Percentiles rank a stretch among this genome's conserved stretches.
These are phyloP conservation scores for Penicillium polonicum DNA, from an alignment of 2,329 filamentous ascomycete genomes.

Conservation along the genomic window DNA sequence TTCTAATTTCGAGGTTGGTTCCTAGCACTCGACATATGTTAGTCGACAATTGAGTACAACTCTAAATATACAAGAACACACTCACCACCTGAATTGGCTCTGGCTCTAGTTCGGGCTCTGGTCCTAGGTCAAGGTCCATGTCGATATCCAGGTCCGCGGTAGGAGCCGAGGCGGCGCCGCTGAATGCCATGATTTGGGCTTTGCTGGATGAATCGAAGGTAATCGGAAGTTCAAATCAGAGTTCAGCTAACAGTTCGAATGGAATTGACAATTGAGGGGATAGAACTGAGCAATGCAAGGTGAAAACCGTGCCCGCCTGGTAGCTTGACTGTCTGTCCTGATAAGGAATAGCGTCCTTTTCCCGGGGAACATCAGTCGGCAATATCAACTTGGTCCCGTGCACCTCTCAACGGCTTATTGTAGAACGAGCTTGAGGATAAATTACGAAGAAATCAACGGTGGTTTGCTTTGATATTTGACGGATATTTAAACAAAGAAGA, in stretches of 20 bases:
- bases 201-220: not conserved
- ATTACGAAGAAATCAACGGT: not conserved
- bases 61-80: not conserved
- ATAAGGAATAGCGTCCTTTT: conserved; percentile 11
- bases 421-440: not conserved
- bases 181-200: conserved; percentile 9
- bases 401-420: not conserved
- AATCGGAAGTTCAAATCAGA: not conserved
- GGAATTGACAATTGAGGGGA: not conserved
- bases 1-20: conserved; percentile 24
- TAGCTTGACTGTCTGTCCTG: conserved; percentile 5
- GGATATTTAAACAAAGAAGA: not conserved
- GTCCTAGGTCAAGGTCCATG: conserved; percentile 63
- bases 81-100: conserved; percentile 38
- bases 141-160: conserved; percentile 65
- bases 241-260: not conserved
- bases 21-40: conserved; percentile 19
- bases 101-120: conserved; percentile 42
- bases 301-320: conserved; percentile 10
- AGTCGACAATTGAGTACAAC: not conserved
- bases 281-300: not conserved
- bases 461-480: not conserved
- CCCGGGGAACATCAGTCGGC: conserved; percentile 1
- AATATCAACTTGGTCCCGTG: not conserved
- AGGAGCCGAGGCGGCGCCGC: conserved; percentile 7